Base-by-base conservation (phyloP, 1,284 basidiomycete species). In the Cryptococcus floricola region DNA sequence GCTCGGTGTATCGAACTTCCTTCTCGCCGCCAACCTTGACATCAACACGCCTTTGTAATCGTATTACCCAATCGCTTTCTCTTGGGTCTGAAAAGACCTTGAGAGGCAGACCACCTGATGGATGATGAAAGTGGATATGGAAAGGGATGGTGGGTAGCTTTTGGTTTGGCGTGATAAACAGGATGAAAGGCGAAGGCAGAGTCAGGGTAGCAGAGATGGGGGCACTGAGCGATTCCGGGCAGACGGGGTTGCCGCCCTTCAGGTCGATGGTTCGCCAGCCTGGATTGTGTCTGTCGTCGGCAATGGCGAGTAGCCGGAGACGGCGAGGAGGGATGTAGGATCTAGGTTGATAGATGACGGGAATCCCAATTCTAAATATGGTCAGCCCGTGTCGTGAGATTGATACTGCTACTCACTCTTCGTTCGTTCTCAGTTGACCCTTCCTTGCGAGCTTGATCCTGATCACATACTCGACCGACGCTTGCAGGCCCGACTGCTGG, bases 131-230 rank as follows among this genome's bases (percentile, higher is more conserved):
- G 51, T 70, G 70, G 14, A 71, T 50, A 41, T 70, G 70, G 44
- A 71, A 70, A 0, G 70, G 68, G 39, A 71, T 67, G 1, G 61
- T 57, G 2, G 68, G 65, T 4, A 66, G 63, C 13, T 41, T 44
- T 6, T 44, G 48, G 3, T 44, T 48, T 2, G 50, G 46, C 1
- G 64, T 56, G 41, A 71, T 54, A 43, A 62, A 67, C 9, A 70
- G 47, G 54, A 71, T 70, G n/a, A 68, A 65, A 9, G 70, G 70
- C 9, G 68, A 67, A 18, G 70, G 70, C 9, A 71, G 52, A 10
- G 70, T 64, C 13, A 71, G 54, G 8, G 57, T 53, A 14, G 58
- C 64, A 31, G 68, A 52, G 16, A 71, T 61, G 4, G 39, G 37
- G 9, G 25, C 34, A n/a, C 23, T 25, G 12, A 44, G 23, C 28